Conservation (phyloP, 164 flowering plant genomes). For the Vitis riparia region DNA sequence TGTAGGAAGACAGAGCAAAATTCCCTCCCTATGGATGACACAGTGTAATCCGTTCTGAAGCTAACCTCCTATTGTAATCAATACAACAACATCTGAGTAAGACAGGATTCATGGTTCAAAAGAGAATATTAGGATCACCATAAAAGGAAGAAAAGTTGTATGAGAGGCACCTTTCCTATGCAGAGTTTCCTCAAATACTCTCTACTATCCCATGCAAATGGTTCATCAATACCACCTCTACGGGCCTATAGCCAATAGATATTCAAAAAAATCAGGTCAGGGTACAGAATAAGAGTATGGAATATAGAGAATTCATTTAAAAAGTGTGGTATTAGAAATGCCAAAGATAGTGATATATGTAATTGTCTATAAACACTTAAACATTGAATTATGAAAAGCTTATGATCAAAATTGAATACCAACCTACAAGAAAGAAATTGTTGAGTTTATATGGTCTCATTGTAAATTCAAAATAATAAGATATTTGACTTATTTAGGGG, state of each 20-base stretch:
- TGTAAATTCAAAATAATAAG: too few species aligned
- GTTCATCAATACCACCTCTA: conserved; percentile 84
- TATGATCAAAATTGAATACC: too few species aligned
- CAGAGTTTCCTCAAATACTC: conserved; percentile 89
- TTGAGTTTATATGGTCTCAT: too few species aligned
- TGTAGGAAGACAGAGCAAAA: conserved; percentile 91
- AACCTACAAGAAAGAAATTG: too few species aligned
- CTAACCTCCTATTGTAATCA: conserved; percentile 65
- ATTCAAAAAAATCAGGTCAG: too few species aligned
- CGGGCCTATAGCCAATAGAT: conserved; percentile 55
- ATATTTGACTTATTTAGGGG: too few species aligned
- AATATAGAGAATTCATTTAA: too few species aligned
- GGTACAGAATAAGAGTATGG: too few species aligned
- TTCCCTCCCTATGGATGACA: conserved; percentile 76
- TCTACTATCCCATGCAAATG: conserved; percentile 98
- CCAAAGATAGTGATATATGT: too few species aligned
- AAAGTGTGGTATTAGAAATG: too few species aligned
- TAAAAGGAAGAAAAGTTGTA: background rate
- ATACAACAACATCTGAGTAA: background rate
- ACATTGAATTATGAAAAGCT: too few species aligned
- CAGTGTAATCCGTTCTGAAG: conserved; percentile 78
- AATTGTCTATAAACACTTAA: too few species aligned
- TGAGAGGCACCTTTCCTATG: conserved; percentile 76
- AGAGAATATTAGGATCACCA: background rate
- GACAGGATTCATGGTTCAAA: background rate